phyloP scores from a whole-genome alignment of 805 yeast genomes.

The Yarrowia phangngaensis region DNA sequence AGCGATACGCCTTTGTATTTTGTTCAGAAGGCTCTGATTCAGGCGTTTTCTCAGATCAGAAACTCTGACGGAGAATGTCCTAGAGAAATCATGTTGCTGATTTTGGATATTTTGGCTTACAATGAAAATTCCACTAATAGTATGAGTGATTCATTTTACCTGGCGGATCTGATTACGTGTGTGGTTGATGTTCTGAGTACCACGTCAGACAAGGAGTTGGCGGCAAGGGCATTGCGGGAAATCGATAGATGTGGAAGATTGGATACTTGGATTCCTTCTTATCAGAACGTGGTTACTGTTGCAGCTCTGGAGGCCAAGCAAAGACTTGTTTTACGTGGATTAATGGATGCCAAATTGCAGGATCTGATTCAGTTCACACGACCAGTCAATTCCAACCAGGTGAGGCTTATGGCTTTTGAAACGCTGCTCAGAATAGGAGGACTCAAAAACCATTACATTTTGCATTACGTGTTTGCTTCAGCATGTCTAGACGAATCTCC shows the following conservation, averaged over 20 bases:
- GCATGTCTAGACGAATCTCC: conserved; percentile 55
- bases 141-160: conserved; percentile 68
- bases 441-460: conserved; percentile 56
- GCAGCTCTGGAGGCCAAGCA: conserved; percentile 59
- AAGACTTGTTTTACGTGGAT: conserved; percentile 53
- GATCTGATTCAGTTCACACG: conserved; percentile 55
- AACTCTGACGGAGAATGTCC: conserved; percentile 64
- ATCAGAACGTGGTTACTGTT: conserved; percentile 52
- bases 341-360: conserved; percentile 50
- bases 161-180: conserved; percentile 54
- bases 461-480: conserved; percentile 59
- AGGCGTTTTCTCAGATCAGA: conserved; percentile 55
- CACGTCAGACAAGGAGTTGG: conserved; percentile 37
- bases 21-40: conserved; percentile 64
- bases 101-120: conserved; percentile 69
- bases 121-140: conserved; percentile 81
- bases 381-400: conserved; percentile 46
- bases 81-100: conserved; percentile 53
- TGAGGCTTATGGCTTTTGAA: conserved; percentile 64
- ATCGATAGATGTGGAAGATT: conserved; percentile 69
- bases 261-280: conserved; percentile 84
- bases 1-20: conserved; percentile 64
- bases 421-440: conserved; percentile 75
- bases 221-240: conserved; percentile 55
- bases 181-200: conserved; percentile 35